Evolutionary conservation across 192 early-diverging fungal species (phyloP).

Genomic region (Thoreauomyces humboldtii): DNA sequence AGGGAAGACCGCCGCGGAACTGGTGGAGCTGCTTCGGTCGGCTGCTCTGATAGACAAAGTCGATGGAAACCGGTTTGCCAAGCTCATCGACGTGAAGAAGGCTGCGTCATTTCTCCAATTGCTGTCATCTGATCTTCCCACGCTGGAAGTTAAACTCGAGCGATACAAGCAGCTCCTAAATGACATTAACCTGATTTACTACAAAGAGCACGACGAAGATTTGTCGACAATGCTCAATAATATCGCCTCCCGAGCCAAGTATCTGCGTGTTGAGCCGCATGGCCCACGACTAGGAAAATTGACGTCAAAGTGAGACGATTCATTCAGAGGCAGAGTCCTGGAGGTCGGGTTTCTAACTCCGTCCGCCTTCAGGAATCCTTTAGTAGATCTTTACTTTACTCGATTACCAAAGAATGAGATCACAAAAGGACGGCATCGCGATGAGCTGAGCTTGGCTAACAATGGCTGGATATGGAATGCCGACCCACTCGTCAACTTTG

Average conservation of each 20-base stretch:
- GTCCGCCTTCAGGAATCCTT: constrained; percentile 70
- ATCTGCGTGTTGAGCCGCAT: constrained; percentile 79
- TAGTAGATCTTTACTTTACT: constrained; percentile 97
- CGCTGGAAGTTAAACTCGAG: constrained; percentile 42
- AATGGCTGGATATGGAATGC: constrained; percentile 89
- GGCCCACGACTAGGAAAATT: constrained; percentile 75
- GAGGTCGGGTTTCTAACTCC: too few species aligned
- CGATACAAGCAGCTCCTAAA: constrained; percentile 68
- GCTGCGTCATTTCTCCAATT: constrained; percentile 52
- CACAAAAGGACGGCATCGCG: constrained; percentile 57
- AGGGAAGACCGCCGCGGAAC: constrained; percentile 25
- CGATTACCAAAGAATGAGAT: constrained; percentile 61
- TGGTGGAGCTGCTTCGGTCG: constrained; percentile 24
- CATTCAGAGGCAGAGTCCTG: too few species aligned
- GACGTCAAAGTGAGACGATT: background rate
- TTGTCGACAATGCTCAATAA: constrained; percentile 66
- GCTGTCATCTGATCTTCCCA: constrained; percentile 7
- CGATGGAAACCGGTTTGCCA: constrained; percentile 56
- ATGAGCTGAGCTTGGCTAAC: constrained; percentile 79
- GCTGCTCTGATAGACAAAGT: constrained; percentile 28
- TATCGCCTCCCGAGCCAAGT: constrained; percentile 75
- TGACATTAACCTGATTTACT: constrained; percentile 83
- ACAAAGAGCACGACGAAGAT: constrained; percentile 83
- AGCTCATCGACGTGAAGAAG: constrained; percentile 45
- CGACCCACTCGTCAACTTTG: constrained; percentile 93